Base-by-base conservation (phyloP, 2,329 filamentous ascomycete species). In the Neofusicoccum laricinum region DNA sequence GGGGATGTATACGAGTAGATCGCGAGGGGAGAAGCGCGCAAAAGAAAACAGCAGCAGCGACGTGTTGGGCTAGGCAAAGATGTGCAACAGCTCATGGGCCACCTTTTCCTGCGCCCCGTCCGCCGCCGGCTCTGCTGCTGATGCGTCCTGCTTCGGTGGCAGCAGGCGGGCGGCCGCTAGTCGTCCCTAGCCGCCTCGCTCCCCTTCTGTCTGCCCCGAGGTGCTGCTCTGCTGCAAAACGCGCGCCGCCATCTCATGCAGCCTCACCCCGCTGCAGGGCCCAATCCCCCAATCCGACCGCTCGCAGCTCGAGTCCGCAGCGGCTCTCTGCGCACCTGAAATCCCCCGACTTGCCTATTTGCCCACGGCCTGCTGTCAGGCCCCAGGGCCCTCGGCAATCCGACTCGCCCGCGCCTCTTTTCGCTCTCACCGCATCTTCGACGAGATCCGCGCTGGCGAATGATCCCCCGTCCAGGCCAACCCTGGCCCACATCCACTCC, bases 391-490 rank as follows among this genome's bases (percentile, higher is more conserved):
- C 46, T 49, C 53, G 38, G 25, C 21, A 11, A 32, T 41, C 53
- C 53, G 53, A 57, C 53, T 57, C 53, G 53, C n/a, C 38, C 11
- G 34, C 38, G 53, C 53, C 53, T 57, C 53, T n/a, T 11, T 41
- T 30, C 25, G 25, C 17, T 4, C 38, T 57, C 53, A 57, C 53
- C 53, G 53, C 53, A 43, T 57, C 19, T 57, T 45, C 21, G n/a
- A 50, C 36, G 21, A 57, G 53, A 57, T 57, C 51, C 38, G 38
- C 51, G 21, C 19, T 25, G 40, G 53, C 53, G 53, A 57, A 11
- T 32, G 36, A 45, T 57, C 53, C 53, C 53, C 53, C 53, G 43
- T 57, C 53, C 53, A 57, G 53, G 53, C 53, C 53, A 57, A 43
- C 53, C 53, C 53, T 45, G 53, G 14, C 25, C 25, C 25, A 30